Conservation (phyloP, 2,329 filamentous ascomycete genomes). For the Acrocalymma vagum region DNA sequence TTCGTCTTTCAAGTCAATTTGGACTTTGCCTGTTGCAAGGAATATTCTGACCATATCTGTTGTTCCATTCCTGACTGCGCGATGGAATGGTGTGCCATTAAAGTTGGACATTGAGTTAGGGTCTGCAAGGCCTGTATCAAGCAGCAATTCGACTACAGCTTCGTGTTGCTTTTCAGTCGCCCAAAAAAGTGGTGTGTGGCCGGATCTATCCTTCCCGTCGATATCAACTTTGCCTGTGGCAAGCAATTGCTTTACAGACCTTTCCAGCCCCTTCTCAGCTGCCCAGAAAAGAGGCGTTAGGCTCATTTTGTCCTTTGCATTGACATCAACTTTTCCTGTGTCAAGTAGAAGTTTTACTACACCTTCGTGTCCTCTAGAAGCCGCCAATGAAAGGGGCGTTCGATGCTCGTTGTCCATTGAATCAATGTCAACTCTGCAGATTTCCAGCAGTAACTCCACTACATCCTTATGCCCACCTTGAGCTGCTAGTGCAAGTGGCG, state of each 20-base stretch:
- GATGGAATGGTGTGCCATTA: conserved; percentile 5
- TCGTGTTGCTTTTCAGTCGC: neutral
- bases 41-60: neutral
- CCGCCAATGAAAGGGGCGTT: conserved; percentile 7
- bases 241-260: too few relatives aligned
- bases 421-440: conserved; percentile 14
- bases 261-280: conserved; percentile 5
- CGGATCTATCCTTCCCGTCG: neutral
- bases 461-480: neutral
- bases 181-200: conserved; percentile 2
- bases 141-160: neutral
- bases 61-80: neutral
- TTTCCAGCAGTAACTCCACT: neutral
- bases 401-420: conserved; percentile 7
- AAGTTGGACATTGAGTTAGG: too few relatives aligned
- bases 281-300: conserved; percentile 9
- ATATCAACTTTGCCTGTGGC: neutral
- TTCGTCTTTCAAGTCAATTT: neutral
- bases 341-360: conserved; percentile 1
- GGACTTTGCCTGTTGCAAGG: neutral
- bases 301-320: neutral
- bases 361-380: neutral
- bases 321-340: neutral
- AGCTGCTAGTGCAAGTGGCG: conserved; percentile 3
- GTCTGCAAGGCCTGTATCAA: conserved; percentile 7